Evolutionary conservation across 768 basidiomycete genomes (phyloP).

Genomic region (Lentinula edodes): DNA sequence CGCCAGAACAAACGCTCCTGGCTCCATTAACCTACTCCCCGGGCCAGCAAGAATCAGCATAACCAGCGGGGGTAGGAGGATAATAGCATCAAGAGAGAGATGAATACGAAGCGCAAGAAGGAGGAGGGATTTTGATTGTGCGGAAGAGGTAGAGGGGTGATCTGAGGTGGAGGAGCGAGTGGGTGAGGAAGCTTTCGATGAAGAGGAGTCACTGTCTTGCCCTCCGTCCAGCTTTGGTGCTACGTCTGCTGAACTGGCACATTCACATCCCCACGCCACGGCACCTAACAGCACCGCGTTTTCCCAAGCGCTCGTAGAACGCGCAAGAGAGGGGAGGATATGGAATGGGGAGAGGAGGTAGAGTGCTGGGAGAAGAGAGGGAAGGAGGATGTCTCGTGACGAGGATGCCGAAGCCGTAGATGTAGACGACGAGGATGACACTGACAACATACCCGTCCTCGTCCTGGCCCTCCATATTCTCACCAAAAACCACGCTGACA

Average conservation of each 20-base stretch:
- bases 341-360: constrained; percentile 90
- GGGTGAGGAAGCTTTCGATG: too few species aligned
- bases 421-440: not conserved
- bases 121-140: not conserved
- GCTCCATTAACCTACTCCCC: constrained; percentile 52
- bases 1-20: constrained; percentile 27
- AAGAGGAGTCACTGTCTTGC: too few species aligned
- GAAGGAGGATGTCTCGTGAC: not conserved
- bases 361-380: not conserved
- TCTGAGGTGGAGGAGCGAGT: too few species aligned
- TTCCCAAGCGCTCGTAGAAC: constrained; percentile 80
- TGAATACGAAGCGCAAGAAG: constrained; percentile 68
- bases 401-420: not conserved
- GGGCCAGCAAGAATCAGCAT: constrained; percentile 60
- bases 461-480: not conserved
- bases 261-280: constrained; percentile 71
- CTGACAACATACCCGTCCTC: not conserved
- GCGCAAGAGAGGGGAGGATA: constrained; percentile 70
- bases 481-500: not conserved
- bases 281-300: constrained; percentile 64
- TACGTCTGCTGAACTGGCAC: too few species aligned
- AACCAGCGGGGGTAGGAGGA: constrained; percentile 62
- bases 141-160: too few species aligned
- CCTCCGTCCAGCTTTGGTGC: too few species aligned
- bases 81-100: constrained; percentile 62